Percentiles rank a stretch among this genome's conserved stretches.
Conservation (phyloP, 441 rosid genomes). For the Adansonia madagascariensis region DNA sequence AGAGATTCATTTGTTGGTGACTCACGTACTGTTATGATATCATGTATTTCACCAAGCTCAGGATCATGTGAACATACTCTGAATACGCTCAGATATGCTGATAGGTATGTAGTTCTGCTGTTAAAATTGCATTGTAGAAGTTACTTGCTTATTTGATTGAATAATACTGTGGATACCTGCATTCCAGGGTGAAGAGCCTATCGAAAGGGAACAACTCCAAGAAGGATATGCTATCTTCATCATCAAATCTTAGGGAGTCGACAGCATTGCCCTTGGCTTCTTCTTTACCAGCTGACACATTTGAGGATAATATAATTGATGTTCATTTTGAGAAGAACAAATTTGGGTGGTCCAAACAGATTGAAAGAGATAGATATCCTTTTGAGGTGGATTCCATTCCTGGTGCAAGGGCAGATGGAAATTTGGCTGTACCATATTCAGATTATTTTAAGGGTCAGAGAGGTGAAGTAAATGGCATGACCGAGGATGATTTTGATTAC, state of each 20-base stretch:
- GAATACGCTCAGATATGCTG: slow-evolving; percentile 86
- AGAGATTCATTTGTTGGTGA: slow-evolving; percentile 91
- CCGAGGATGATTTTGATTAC: slow-evolving; percentile 47
- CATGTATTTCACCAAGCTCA: slow-evolving; percentile 90
- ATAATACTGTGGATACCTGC: slow-evolving; percentile 23
- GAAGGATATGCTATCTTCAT: slow-evolving; percentile 56
- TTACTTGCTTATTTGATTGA: too few species aligned
- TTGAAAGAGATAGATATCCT: slow-evolving; percentile 46
- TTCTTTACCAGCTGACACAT: slow-evolving; percentile 36
- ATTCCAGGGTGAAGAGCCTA: slow-evolving; percentile 83
- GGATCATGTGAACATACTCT: slow-evolving; percentile 93
- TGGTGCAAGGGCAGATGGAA: slow-evolving; percentile 45
- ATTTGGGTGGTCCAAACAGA: slow-evolving; percentile 49
- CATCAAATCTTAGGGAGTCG: slow-evolving; percentile 60
- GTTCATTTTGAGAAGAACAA: slow-evolving; percentile 47
- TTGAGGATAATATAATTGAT: slow-evolving; percentile 45
- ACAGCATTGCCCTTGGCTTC: slow-evolving; percentile 49
- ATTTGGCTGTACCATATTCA: slow-evolving; percentile 34
- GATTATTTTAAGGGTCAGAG: slow-evolving; percentile 36
- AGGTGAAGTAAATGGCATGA: slow-evolving; percentile 31
- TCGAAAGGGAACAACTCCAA: slow-evolving; percentile 75
- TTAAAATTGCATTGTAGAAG: not conserved
- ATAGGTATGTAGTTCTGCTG: slow-evolving; percentile 52
- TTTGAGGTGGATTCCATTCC: slow-evolving; percentile 34
- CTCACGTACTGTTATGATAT: slow-evolving; percentile 92